Base-by-base conservation (phyloP, 768 basidiomycete species). In the Boletus edulis region DNA sequence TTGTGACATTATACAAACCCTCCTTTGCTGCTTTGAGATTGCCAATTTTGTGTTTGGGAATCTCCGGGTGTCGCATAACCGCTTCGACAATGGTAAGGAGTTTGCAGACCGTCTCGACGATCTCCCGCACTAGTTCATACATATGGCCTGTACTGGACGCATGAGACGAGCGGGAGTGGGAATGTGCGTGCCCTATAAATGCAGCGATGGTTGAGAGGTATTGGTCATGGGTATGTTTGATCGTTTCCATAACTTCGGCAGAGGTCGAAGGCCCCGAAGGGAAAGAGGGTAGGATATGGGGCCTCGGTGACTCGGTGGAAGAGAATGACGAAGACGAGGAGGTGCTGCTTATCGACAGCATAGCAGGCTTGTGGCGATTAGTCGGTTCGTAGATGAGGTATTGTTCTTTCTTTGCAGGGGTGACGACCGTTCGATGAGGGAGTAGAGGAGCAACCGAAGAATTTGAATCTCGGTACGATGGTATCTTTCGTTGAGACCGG, bases 161-260 rank as follows among this genome's bases (percentile, higher is more conserved):
- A 71, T 98, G 95, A 29, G 91, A 91, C 39, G 83, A 78, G 43
- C 91, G 86, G 20, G 91, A 87, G 76, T 98, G 91, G 15, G 91
- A 91, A 64, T 98, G 96, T 2, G 94, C 91, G 67, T 98, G 94
- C 1, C 95, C 96, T 63, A 99, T 97, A 70, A 99, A 94, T 7
- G 95, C 96, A 20, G 97, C 95, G 66, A 97, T 93, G 18, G 93
- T 91, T 5, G 93, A 96, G 12, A 98, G 78, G 63, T 95, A 89
- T 46, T 88, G 83, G 66, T 97, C 94, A 67, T 97, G 94, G 14
- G 91, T 91, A 57, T 77, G 73, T n/a, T 88, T 84, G 43, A 97
- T 78, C 8, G 87, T 84, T 54, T 87, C 86, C 71, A 89, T 78
- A 6, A 91, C 82, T 63, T 90, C 86, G 2, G 78, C 71, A 45